phyloP scores from a whole-genome alignment of 1,284 basidiomycete species.

The Rhizoctonia solani region DNA sequence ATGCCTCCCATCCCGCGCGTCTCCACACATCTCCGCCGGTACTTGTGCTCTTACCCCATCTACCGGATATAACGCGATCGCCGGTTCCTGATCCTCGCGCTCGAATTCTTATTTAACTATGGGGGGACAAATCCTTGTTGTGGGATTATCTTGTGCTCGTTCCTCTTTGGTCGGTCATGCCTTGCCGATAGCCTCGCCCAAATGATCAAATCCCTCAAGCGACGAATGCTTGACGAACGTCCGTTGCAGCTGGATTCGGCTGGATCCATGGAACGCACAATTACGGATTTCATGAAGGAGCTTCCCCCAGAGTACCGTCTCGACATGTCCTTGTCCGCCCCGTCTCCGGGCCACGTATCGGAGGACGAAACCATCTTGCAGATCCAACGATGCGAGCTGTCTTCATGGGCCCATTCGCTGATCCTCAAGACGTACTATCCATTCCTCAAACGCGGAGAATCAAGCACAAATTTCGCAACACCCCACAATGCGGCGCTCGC shows the following conservation, averaged over 20 bases:
- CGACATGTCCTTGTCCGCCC: conserved; percentile 35
- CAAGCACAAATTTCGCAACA: conserved; percentile 36
- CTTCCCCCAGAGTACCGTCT: conserved; percentile 49
- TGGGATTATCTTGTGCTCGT: no score
- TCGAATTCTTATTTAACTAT: no score
- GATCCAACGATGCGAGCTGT: conserved; percentile 61
- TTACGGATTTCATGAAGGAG: conserved; percentile 57
- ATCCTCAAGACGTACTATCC: conserved; percentile 69
- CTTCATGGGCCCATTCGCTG: conserved; percentile 60
- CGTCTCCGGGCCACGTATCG: conserved; percentile 38
- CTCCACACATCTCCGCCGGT: no score
- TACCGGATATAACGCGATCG: no score
- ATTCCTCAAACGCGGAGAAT: conserved; percentile 53
- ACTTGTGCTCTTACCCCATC: no score
- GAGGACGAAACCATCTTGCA: conserved; percentile 44
- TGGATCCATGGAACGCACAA: conserved; percentile 57
- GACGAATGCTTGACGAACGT: conserved; percentile 41
- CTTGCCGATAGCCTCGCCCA: conserved; percentile 52
- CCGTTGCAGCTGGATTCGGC: conserved; percentile 56
- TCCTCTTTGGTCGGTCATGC: no score
- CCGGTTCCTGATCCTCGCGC: no score
- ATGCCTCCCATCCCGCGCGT: no score
- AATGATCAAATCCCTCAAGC: conserved; percentile 56
- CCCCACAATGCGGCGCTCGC: conserved; percentile 58
- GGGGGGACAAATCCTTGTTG: no score